Evolutionary conservation across 2,329 filamentous ascomycete species (phyloP).

Genomic region (Fusarium chlamydosporum): DNA sequence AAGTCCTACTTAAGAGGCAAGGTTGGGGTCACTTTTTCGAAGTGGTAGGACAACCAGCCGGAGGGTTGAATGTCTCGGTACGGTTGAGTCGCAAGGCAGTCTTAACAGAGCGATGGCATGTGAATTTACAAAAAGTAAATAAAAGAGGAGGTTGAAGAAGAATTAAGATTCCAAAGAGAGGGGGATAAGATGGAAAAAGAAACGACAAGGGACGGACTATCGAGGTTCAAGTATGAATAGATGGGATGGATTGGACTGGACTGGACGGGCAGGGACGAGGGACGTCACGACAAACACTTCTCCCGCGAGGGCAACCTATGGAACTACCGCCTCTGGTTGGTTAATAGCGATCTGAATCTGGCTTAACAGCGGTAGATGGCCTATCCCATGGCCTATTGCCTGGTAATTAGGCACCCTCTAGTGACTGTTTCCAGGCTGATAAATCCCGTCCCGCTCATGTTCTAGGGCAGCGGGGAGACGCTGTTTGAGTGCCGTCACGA

Average conservation of each 20-base stretch:
- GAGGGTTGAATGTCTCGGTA: constrained; percentile 26
- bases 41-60: constrained; percentile 24
- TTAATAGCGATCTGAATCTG: constrained; percentile 27
- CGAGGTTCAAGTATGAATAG: constrained; percentile 32
- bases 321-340: constrained; percentile 32
- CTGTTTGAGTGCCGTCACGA: constrained; percentile 36
- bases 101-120: constrained; percentile 10
- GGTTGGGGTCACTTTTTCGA: constrained; percentile 29
- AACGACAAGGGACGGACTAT: constrained; percentile 38
- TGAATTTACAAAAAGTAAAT: constrained; percentile 20
- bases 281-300: constrained; percentile 38
- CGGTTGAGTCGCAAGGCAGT: constrained; percentile 16
- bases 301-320: constrained; percentile 7
- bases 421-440: constrained; percentile 26
- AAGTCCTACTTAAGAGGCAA: constrained; percentile 13
- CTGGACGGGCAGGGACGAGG: constrained; percentile 32
- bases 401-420: constrained; percentile 36
- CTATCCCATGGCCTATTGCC: constrained; percentile 8
- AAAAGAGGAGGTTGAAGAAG: constrained; percentile 21
- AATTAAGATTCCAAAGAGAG: constrained; percentile 35
- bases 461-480: constrained; percentile 27
- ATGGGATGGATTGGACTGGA: constrained; percentile 8
- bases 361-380: constrained; percentile 11
- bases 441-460: constrained; percentile 28
- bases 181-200: constrained; percentile 39